Evolutionary conservation across 2,329 filamentous ascomycete species (phyloP).

Genomic region (Laburnicola sp.): DNA sequence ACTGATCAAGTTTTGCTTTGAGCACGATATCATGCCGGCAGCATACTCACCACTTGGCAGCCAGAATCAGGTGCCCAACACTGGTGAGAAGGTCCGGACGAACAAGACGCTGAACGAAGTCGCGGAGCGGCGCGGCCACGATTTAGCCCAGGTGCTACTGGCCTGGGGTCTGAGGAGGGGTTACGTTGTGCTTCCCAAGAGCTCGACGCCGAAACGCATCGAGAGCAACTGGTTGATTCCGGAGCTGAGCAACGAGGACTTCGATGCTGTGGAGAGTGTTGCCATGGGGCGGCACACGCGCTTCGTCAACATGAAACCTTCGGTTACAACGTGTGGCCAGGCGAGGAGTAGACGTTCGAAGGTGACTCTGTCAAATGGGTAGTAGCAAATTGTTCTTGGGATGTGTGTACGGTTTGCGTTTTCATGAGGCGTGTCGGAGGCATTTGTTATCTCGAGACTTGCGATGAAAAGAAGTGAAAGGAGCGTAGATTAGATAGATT

Average conservation of each 20-base stretch:
- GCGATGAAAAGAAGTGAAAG: too few relatives aligned
- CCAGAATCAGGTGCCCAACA: slow-evolving; percentile 69
- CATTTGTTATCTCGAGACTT: too few relatives aligned
- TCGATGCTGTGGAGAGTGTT: slow-evolving; percentile 64
- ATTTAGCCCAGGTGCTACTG: slow-evolving; percentile 78
- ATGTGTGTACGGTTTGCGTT: too few relatives aligned
- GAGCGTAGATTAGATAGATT: too few relatives aligned
- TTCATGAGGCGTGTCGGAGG: too few relatives aligned
- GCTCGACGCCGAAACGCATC: slow-evolving; percentile 46
- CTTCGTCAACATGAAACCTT: slow-evolving; percentile 85
- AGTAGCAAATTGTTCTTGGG: too few relatives aligned
- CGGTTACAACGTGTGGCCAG: slow-evolving; percentile 66
- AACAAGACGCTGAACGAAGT: slow-evolving; percentile 68
- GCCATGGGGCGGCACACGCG: slow-evolving; percentile 68
- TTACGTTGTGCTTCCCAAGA: slow-evolving; percentile 48
- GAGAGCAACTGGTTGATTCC: slow-evolving; percentile 67
- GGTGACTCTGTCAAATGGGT: background rate
- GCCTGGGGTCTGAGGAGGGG: slow-evolving; percentile 81
- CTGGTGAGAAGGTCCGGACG: slow-evolving; percentile 69
- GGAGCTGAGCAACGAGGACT: slow-evolving; percentile 57
- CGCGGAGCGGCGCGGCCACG: slow-evolving; percentile 72
- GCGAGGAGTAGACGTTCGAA: slow-evolving; percentile 36
- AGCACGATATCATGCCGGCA: slow-evolving; percentile 62
- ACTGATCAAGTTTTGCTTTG: slow-evolving; percentile 60
- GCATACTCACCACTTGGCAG: slow-evolving; percentile 71